Base-by-base conservation (phyloP, 306 rosid species). In the Cercis canadensis region DNA sequence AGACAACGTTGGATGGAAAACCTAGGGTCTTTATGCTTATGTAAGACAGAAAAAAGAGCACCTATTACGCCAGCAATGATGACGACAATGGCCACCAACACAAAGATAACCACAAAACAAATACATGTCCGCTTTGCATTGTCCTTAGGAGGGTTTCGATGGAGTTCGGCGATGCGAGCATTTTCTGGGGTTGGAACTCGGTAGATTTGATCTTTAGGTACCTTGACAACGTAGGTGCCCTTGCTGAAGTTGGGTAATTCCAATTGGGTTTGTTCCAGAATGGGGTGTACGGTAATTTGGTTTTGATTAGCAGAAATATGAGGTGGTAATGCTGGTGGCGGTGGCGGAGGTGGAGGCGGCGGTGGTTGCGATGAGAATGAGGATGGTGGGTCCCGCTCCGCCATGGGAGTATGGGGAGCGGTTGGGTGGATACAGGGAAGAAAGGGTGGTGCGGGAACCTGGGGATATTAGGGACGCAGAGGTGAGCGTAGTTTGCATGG, bases 191-290 rank as follows among this genome's bases (percentile, higher is more conserved):
- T 80, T 0, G 96, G 96, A 6, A 87, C 55, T 0, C 85, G 89
- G 60, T 87, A 92, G 61, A 89, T 74, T 76, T 88, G 96, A 46
- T 92, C 89, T 50, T 85, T 89, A 5, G 96, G 92, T 57, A 89
- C 81, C 16, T 84, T 89, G 31, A 92, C 87, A 17, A 92, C 72
- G 55, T 82, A 92, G 33, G 88, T 84, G 14, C 78, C 83, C 0
- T 80, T 8, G 24, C 12, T n/a, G 29, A 76, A 29, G 17, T 29
- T n/a, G 3, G 63, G 56, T 24, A 57, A 6, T 1, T 58, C 29
- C 24, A 37, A 24, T 24, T 47, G 56, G 10, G 45, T 2, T 51
- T 51, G 9, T 6, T n/a, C 29, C 12, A 3, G 7, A 5, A 16
- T 16, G 57, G 7, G 10, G 43, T 37, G 7, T 37, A 4, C 2